Percentiles rank a stretch among this genome's conserved stretches.
Evolutionary conservation across 208 protist genomes (phyloP).

Genomic region (Trypanosoma vivax): DNA sequence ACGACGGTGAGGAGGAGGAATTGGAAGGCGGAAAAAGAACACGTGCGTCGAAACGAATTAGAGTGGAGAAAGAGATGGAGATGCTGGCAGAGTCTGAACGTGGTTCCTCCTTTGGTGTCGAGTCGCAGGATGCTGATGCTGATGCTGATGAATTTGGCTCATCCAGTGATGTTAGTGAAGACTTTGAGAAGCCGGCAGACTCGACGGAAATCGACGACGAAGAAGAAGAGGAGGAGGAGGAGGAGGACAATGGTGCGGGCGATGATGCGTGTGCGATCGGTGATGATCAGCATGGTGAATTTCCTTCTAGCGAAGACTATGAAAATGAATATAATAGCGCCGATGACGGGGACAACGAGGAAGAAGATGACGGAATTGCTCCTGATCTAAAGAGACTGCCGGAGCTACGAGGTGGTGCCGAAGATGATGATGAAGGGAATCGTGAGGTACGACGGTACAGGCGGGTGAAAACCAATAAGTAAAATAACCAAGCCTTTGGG

Average conservation of each 20-base stretch:
- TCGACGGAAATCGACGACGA: conserved; percentile 14
- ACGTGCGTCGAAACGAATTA: neutral
- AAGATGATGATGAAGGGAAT: conserved; percentile 27
- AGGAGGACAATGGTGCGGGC: conserved; percentile 44
- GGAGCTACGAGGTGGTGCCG: too few relatives aligned
- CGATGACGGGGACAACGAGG: conserved; percentile 19
- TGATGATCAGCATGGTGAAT: conserved; percentile 13
- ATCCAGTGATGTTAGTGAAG: conserved; percentile 31
- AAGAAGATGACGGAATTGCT: conserved; percentile 28
- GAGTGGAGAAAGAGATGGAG: conserved; percentile 8
- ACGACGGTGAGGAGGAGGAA: neutral
- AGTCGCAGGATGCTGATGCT: conserved; percentile 17
- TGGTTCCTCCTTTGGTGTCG: conserved; percentile 19
- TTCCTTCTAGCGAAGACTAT: conserved; percentile 14
- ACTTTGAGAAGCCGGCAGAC: conserved; percentile 7
- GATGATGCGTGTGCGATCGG: conserved; percentile 62
- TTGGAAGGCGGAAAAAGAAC: too few relatives aligned
- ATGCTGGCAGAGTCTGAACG: conserved; percentile 31
- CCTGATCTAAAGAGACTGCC: too few relatives aligned
- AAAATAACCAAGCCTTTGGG: neutral
- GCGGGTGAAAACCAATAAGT: conserved; percentile 47
- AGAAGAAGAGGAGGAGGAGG: conserved; percentile 12
- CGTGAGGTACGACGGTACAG: conserved; percentile 39
- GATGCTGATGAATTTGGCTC: conserved; percentile 15
- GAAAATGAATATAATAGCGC: conserved; percentile 19